Base-by-base conservation (phyloP, 2,329 filamentous ascomycete species). In the Phialophora chinensis region DNA sequence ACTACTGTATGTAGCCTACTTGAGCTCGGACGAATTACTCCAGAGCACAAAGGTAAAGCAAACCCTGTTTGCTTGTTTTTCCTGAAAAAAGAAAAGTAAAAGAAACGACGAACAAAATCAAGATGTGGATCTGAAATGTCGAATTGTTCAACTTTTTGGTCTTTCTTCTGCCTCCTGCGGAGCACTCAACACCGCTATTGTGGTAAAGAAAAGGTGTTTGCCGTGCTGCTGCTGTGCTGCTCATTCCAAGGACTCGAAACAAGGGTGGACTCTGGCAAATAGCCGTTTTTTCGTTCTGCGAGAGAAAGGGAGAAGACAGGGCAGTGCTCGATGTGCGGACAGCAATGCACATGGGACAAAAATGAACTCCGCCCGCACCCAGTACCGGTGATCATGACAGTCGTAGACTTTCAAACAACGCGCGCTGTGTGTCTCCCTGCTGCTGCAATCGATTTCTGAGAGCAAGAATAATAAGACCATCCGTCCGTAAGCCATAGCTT, bases 381-480 rank as follows among this genome's bases (percentile, higher is more conserved):
- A n/a, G 38, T 44, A 44, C 38, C 38, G 38, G 38, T 44, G 17
- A 17, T 31, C 54, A 31, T 44, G 31, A 58, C 55, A 58, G n/a
- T 58, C 55, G 55, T 47, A 25, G 38, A 55, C 53, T 55, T 29
- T 31, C 23, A 35, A 55, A 55, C 53, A 55, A 33, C 20, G 49
- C 25, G 59, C 47, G 33, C 47, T n/a, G 29, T 54, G 59, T 61
- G n/a, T 38, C 59, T 61, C 25, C 49, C 49, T 25, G 20, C 20
- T 25, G 38, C 25, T 31, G 59, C 59, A 29, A 54, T 33, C 33
- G 25, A n/a, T n/a, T 23, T 42, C 11, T 20, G 14, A 38, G 33
- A 49, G 47, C 52, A 57, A 57, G 44, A 54, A 25, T 27, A 54
- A 47, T 35, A 54, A 29, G 57, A 12, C 52, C 49, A 12, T 52